phyloP scores from a whole-genome alignment of 75 land plant genomes.

The Pinus albicaulis region DNA sequence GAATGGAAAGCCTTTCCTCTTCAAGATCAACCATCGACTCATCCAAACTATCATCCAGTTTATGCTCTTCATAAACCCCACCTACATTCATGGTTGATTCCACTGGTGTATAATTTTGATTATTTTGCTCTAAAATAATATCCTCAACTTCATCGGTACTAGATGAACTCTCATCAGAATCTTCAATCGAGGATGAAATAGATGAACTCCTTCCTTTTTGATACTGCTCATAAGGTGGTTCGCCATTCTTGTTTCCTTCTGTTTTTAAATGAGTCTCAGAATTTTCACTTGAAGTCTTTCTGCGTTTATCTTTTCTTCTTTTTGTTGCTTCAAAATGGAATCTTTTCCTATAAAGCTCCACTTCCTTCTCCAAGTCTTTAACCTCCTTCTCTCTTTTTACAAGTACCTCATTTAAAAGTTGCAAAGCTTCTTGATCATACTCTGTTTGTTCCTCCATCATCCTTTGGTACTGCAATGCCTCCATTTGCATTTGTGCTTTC shows the following conservation, averaged over 20 bases:
- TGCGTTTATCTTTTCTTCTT: conserved; percentile 10
- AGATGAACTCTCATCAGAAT: neutral
- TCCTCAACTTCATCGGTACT: neutral
- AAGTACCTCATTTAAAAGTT: conserved; percentile 49
- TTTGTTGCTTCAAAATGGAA: conserved; percentile 18
- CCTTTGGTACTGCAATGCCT: conserved; percentile 71
- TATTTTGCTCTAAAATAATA: conserved; percentile 5
- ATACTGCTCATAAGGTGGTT: neutral
- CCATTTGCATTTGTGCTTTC: conserved; percentile 86
- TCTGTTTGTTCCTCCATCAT: conserved; percentile 91
- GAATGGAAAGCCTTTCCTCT: conserved; percentile 39
- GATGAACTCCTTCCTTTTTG: neutral
- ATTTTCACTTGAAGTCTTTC: conserved; percentile 1
- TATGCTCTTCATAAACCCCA: neutral
- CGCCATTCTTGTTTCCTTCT: neutral
- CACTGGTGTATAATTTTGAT: neutral
- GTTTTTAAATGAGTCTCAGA: conserved; percentile 1
- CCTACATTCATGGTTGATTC: conserved; percentile 1
- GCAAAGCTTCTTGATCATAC: conserved; percentile 72
- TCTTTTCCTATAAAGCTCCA: conserved; percentile 42
- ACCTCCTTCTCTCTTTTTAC: conserved; percentile 55
- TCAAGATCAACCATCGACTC: conserved; percentile 31
- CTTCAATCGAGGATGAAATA: conserved; percentile 1
- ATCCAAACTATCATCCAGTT: conserved; percentile 12
- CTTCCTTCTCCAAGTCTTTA: conserved; percentile 55